Evolutionary conservation across 331 rosid species (phyloP), one percentile per base, ranked within the genome.

Genomic region (Erythrophleum ivorense): DNA sequence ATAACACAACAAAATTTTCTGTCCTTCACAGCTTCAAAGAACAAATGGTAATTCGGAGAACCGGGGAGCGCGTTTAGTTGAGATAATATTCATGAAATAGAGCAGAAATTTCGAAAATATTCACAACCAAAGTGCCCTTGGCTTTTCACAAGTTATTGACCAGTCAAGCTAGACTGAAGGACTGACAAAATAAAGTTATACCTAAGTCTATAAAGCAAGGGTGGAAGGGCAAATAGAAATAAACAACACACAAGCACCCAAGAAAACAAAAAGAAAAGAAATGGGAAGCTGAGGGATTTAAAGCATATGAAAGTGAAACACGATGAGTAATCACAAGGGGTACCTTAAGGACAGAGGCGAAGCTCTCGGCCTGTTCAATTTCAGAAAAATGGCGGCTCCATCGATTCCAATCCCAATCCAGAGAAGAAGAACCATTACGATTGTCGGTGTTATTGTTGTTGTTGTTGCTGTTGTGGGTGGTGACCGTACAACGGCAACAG

Each of bases 371-470:
- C 59, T 92, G 97, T 88, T 94, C 99, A 78, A 94, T 91, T 88
- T 94, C 97, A 38, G 93, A 87, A 87, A 96, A 96, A 89, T 96
- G 92, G 80, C 95, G 97, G 78, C 88, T 88, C 99, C 99, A 96
- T 48, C 92, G 90, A 59, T 83, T 89, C 99, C 99, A 96, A 79
- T 94, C 97, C 99, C 99, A 94, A 36, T 87, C 93, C 78, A 90
- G 31, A 69, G 75, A 78, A 62, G 88, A 89, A 33, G 92, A 78
- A 9, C 52, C 78, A n/a, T 78, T 54, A 55, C 67, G 73, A 40
- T 38, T 40, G 34, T 75, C 73, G 31, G 38, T 41, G 68, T 80
- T 76, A 77, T 81, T 76, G 58, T 53, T 3, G 58, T 53, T 16
- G 57, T 70, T 65, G 57, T 64, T 64, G 18, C 24, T 52, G 69